Evolutionary conservation across 768 basidiomycete species (phyloP).

Genomic region (Trametes punicea): DNA sequence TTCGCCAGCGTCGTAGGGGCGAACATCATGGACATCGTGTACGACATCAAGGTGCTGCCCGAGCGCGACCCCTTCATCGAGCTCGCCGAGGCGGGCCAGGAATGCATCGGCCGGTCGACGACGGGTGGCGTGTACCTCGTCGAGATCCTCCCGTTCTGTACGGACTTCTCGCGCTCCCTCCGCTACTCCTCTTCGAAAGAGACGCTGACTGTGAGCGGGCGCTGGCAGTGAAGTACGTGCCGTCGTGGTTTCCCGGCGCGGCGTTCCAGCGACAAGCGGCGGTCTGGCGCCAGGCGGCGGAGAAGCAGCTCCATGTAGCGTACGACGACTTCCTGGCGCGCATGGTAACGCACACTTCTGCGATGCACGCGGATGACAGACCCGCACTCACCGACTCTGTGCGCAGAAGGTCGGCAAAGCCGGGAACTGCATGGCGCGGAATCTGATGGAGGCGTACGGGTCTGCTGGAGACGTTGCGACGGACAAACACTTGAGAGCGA

Average conservation of each 20-base stretch:
- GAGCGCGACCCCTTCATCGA: constrained; percentile 22
- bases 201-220: neutral
- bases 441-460: neutral
- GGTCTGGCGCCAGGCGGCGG: constrained; percentile 18
- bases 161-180: neutral
- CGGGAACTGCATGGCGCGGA: neutral
- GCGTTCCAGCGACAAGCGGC: constrained; percentile 23
- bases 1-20: constrained; percentile 21
- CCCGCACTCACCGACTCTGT: neutral
- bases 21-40: constrained; percentile 24
- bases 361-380: neutral
- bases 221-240: constrained; percentile 24
- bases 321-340: constrained; percentile 17
- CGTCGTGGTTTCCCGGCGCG: constrained; percentile 30
- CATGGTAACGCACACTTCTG: neutral
- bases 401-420: neutral
- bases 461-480: neutral
- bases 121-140: constrained; percentile 14
- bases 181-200: neutral
- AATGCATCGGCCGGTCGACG: constrained; percentile 1
- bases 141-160: constrained; percentile 19
- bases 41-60: constrained; percentile 23
- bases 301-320: constrained; percentile 24
- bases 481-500: neutral
- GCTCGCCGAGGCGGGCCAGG: constrained; percentile 17